Percentiles rank a stretch among this genome's conserved stretches.
These are phyloP conservation scores for Leccinum imitatum DNA, from an alignment of 768 basidiomycete genomes.

Conservation along the genomic window DNA sequence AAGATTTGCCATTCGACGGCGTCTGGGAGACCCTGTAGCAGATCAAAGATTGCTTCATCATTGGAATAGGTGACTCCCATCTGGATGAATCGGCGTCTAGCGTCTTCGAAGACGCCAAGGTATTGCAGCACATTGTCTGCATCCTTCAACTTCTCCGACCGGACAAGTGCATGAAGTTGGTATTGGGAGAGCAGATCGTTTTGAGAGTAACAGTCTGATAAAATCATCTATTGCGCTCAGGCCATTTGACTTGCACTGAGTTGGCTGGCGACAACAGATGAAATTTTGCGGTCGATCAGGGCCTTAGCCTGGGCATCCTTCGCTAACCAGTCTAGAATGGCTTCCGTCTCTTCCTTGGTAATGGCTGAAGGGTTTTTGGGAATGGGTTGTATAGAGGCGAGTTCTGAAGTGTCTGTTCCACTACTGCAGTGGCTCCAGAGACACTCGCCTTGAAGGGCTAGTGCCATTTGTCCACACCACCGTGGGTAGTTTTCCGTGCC, in stretches of 20 bases:
- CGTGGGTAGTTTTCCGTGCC: too few relatives aligned
- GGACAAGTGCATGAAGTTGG: fast-evolving
- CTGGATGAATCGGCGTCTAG: not conserved
- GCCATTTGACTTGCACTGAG: not conserved
- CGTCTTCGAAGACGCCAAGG: not conserved
- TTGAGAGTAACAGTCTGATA: fast-evolving
- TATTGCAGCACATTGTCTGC: not conserved
- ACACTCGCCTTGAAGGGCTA: too few relatives aligned
- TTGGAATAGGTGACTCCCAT: not conserved
- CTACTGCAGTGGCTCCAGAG: too few relatives aligned
- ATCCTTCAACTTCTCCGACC: not conserved
- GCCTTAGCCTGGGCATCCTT: slow-evolving; percentile 6
- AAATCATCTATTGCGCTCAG: not conserved
- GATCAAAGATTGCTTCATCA: not conserved
- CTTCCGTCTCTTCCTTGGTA: not conserved
- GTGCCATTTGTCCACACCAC: too few relatives aligned
- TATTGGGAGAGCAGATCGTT: not conserved
- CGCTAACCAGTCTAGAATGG: not conserved
- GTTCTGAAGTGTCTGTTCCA: too few relatives aligned
- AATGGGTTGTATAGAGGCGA: too few relatives aligned
- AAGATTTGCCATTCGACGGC: not conserved
- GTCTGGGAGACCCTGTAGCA: not conserved
- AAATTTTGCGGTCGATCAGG: not conserved
- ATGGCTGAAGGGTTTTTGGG: not conserved
- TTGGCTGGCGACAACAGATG: fast-evolving